A percentile compares a stretch with the other conserved stretches of the same genome.
phyloP scores from a whole-genome alignment of 352 stramenopile species.

The Phytophthora fragariaefolia region DNA sequence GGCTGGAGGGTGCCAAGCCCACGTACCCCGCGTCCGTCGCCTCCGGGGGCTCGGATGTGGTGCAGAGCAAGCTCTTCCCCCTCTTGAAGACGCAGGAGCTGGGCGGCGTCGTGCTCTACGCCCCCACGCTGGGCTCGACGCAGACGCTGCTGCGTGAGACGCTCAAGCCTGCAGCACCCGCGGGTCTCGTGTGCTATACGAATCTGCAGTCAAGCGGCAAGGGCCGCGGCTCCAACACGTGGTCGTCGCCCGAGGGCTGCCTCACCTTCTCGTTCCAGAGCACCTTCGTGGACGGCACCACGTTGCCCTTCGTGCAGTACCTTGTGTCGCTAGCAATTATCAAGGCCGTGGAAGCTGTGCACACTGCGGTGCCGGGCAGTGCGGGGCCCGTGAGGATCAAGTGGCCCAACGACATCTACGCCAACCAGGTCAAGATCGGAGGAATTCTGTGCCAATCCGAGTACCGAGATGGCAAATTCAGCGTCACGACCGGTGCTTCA shows the following conservation, averaged over 20 bases:
- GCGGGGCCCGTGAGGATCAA: constrained; percentile 87
- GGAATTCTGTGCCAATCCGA: constrained; percentile 92
- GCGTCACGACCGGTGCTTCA: constrained; percentile 78
- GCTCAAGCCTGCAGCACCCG: constrained; percentile 63
- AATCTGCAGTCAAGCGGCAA: constrained; percentile 80
- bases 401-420: constrained; percentile 94
- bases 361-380: constrained; percentile 29
- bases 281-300: constrained; percentile 76
- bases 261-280: constrained; percentile 93
- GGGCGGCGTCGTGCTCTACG: constrained; percentile 77
- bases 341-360: constrained; percentile 73
- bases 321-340: constrained; percentile 90
- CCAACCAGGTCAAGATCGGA: constrained; percentile 88
- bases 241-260: constrained; percentile 88
- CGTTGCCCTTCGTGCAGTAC: constrained; percentile 91
- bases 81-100: constrained; percentile 68
- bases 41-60: constrained; percentile 34
- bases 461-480: constrained; percentile 80
- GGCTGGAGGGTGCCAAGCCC: constrained; percentile 47
- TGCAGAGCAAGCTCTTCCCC: constrained; percentile 58
- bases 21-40: constrained; percentile 34
- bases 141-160: constrained; percentile 86
- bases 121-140: constrained; percentile 73
- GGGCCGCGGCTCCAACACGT: constrained; percentile 87
- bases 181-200: constrained; percentile 83